phyloP scores from a whole-genome alignment of 306 rosid genomes.

The Cucumis hystrix region DNA sequence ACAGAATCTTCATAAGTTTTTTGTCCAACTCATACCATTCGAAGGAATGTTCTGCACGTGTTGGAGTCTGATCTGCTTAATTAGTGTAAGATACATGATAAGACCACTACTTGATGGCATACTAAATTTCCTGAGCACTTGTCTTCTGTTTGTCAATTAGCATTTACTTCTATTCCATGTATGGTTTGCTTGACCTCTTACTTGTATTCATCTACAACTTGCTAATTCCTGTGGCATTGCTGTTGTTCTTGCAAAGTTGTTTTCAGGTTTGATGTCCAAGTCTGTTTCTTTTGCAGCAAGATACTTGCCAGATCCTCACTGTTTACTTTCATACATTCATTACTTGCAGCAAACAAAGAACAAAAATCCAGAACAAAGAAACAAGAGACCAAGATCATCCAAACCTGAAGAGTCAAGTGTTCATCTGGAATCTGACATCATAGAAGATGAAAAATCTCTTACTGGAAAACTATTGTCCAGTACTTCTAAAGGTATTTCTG shows the following conservation, averaged over 20 bases:
- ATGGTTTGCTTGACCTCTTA: background rate
- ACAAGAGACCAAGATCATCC: constrained; percentile 25
- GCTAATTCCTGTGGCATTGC: background rate
- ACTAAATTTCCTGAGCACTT: background rate
- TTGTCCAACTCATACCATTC: background rate
- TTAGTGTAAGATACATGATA: background rate
- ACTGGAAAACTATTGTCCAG: constrained; percentile 10
- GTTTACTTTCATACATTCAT: constrained; percentile 21
- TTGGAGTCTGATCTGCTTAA: background rate
- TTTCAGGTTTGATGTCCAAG: constrained; percentile 9
- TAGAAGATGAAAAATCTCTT: constrained; percentile 18
- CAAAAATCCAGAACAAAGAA: constrained; percentile 23
- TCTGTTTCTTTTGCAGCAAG: constrained; percentile 29
- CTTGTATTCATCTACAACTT: background rate
- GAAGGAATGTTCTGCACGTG: background rate
- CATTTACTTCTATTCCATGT: background rate
- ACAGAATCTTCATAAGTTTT: background rate
- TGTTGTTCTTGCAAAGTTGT: constrained; percentile 1
- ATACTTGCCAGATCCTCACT: constrained; percentile 21
- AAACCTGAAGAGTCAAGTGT: constrained; percentile 30
- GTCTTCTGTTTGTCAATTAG: background rate
- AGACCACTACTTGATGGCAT: background rate
- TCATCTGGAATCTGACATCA: constrained; percentile 9
- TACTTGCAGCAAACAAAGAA: constrained; percentile 15
- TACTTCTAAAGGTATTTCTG: constrained; percentile 20